Evolutionary conservation across 2,329 filamentous ascomycete species (phyloP).

Genomic region (Botrytis paeoniae): DNA sequence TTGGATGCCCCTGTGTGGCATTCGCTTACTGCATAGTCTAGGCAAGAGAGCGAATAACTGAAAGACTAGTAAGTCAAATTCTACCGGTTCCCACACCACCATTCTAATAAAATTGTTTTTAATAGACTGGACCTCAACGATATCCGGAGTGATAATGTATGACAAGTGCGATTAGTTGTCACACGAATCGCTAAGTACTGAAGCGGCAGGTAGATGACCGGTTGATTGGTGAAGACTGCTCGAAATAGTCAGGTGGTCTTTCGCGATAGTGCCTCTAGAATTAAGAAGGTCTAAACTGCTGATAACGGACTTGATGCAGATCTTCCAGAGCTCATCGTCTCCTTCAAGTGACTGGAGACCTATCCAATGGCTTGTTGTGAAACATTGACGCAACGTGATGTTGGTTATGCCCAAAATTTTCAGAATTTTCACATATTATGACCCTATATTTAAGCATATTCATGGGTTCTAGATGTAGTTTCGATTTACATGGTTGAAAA

Average conservation of each 20-base stretch:
- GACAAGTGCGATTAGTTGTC: background rate
- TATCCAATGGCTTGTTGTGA: background rate
- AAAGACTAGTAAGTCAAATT: background rate
- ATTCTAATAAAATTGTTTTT: background rate
- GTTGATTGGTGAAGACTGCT: background rate
- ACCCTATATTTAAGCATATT: background rate
- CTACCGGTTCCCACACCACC: background rate
- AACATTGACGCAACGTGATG: slow-evolving; percentile 1
- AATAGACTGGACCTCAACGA: background rate
- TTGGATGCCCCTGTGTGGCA: background rate
- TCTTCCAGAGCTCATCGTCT: background rate
- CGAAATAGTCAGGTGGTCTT: background rate
- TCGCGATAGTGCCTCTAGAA: too few relatives aligned
- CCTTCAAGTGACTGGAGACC: background rate
- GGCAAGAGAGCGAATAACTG: background rate
- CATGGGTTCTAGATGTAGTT: background rate
- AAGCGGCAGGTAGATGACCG: slow-evolving; percentile 7
- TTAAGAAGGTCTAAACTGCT: background rate
- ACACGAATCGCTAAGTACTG: slow-evolving; percentile 1
- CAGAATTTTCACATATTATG: background rate
- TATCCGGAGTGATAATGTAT: background rate
- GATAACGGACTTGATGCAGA: background rate
- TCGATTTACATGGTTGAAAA: background rate
- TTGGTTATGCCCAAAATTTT: background rate
- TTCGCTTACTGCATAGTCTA: background rate